Base-by-base conservation (phyloP, 2,329 filamentous ascomycete genomes). In the Penicillium sp. region DNA sequence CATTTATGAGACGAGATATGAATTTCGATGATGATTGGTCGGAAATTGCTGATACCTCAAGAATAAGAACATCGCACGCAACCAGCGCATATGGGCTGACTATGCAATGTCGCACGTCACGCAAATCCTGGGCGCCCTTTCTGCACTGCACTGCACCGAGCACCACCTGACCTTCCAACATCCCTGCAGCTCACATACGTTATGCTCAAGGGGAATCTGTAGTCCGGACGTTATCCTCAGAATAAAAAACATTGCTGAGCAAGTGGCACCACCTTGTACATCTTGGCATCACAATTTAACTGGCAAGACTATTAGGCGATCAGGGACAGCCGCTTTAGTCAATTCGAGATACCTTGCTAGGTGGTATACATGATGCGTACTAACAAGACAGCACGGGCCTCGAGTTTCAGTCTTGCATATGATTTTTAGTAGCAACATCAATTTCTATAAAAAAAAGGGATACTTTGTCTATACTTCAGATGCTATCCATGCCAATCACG, bases 81-180 rank as follows among this genome's bases (percentile, higher is more conserved):
- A 53, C 30, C 35, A 45, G n/a, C 50, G 40, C 44, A 53, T 51
- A 34, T 44, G 34, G 35, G 51, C 47, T 49, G 38, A 50, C n/a
- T 39, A 56, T 54, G 46, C 51, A 49, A 50, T 62, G 61, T 60
- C 47, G 59, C 53, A 56, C 56, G 59, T 55, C 51, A 57, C 50
- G 49, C 44, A 49, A 51, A 45, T 46, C 42, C 19, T 35, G 46
- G 35, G 18, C 54, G 49, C 36, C 40, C 44, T 6, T 48, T 45
- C 40, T 60, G 61, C 53, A 53, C 45, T 53, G 52, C 52, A 52
- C 45, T 44, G 48, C 60, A 61, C 60, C 53, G 40, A 50, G 52
- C 60, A 61, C 57, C 61, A 59, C 59, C 57, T 63, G 61, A 64
- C 57, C 51, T 55, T 49, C 18, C 30, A 40, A 19, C 34, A 57